These are phyloP conservation scores for Forsythia viridissima DNA, from an alignment of 257 asterid genomes.

Conservation along the genomic window DNA sequence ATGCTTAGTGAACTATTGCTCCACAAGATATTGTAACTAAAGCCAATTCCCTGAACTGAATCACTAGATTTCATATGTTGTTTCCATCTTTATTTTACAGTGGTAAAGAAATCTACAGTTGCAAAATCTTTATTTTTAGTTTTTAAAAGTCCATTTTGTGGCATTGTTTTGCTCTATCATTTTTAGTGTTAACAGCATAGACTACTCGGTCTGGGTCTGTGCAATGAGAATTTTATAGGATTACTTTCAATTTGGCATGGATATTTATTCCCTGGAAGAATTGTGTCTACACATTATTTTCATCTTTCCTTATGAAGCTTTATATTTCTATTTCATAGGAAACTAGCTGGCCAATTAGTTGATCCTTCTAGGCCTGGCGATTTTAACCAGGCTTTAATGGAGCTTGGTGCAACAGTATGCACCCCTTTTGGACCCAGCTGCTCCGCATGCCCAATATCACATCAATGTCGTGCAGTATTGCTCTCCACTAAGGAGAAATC, in stretches of 20 bases:
- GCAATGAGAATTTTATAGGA: neutral
- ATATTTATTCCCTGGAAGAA: neutral
- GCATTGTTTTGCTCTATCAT: neutral
- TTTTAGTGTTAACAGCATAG: neutral
- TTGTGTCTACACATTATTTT: neutral
- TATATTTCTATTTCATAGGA: constrained; percentile 47
- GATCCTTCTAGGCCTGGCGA: constrained; percentile 92
- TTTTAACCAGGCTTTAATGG: constrained; percentile 97
- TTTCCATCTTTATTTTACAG: neutral
- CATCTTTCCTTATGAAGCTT: neutral
- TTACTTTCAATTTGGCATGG: neutral
- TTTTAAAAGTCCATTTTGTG: neutral
- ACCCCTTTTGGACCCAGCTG: constrained; percentile 62
- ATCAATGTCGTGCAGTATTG: constrained; percentile 70
- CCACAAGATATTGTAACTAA: neutral
- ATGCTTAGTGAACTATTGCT: neutral
- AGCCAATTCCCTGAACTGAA: neutral
- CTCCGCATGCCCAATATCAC: constrained; percentile 71
- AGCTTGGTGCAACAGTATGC: constrained; percentile 95
- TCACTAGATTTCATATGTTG: neutral
- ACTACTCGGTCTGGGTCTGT: neutral
- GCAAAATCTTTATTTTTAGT: neutral
- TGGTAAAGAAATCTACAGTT: neutral
- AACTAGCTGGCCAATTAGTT: constrained; percentile 78
- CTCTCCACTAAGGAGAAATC: constrained; percentile 55